These are phyloP conservation scores for Cercospora brassicicola DNA, from an alignment of 2,329 filamentous ascomycete genomes.

Conservation along the genomic window DNA sequence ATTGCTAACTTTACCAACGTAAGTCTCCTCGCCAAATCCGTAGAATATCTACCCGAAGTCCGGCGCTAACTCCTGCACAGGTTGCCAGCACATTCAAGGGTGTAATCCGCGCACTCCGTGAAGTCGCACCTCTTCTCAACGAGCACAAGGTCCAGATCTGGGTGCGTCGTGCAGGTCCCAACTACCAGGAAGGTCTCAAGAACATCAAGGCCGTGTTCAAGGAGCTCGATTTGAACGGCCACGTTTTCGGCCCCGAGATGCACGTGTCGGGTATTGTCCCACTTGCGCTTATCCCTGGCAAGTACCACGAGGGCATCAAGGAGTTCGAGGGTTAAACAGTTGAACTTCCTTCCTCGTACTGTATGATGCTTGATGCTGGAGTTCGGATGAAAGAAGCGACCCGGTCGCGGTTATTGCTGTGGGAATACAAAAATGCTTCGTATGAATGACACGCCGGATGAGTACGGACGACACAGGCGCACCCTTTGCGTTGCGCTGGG, in stretches of 20 bases:
- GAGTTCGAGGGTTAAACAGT: slow-evolving; percentile 56
- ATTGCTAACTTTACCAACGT: slow-evolving; percentile 99
- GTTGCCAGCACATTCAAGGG: slow-evolving; percentile 98
- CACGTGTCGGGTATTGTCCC: slow-evolving; percentile 95
- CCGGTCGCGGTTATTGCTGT: neutral
- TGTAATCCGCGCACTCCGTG: slow-evolving; percentile 92
- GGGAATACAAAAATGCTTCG: slow-evolving; percentile 5
- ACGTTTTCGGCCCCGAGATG: slow-evolving; percentile 79
- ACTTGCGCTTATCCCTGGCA: slow-evolving; percentile 69
- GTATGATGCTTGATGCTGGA: neutral
- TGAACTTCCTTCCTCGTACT: neutral
- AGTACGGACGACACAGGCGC: slow-evolving; percentile 13
- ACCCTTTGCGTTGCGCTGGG: slow-evolving; percentile 6
- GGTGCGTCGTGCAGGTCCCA: slow-evolving; percentile 87
- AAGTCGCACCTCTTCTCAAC: slow-evolving; percentile 78
- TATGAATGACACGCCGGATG: slow-evolving; percentile 13
- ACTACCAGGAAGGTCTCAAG: slow-evolving; percentile 99
- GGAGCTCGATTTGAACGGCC: slow-evolving; percentile 94
- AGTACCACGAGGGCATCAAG: slow-evolving; percentile 59
- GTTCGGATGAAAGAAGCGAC: slow-evolving; percentile 5
- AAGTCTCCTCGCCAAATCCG: slow-evolving; percentile 28
- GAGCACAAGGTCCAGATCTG: slow-evolving; percentile 99
- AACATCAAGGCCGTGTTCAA: slow-evolving; percentile 98
- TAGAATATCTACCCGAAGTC: slow-evolving; percentile 2
- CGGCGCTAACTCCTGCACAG: slow-evolving; percentile 32